A percentile compares a stretch with the other conserved stretches of the same genome.
phyloP scores from a whole-genome alignment of 495 filamentous ascomycete species.

The Aspergillus haitiensis region DNA sequence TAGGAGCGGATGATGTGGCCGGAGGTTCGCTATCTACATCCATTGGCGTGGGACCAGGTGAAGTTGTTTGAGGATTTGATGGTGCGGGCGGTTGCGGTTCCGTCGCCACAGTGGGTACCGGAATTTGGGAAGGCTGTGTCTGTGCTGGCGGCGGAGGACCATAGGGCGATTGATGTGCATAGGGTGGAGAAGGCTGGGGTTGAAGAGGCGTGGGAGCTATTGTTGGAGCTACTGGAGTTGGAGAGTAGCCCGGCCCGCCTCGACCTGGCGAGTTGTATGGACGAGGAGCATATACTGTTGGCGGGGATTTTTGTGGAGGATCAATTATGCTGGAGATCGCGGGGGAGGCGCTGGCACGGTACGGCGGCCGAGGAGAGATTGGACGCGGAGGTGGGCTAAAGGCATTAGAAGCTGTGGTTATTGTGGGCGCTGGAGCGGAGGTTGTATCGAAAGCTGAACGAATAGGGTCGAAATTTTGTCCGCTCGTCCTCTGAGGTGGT shows the following conservation, averaged over 20 bases:
- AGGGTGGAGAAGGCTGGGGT: conserved; percentile 25
- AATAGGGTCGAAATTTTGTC: conserved; percentile 86
- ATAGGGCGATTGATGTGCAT: conserved; percentile 35
- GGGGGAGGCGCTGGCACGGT: conserved; percentile 80
- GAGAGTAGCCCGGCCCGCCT: conserved; percentile 31
- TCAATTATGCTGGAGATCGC: conserved; percentile 90
- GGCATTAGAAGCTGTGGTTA: conserved; percentile 47
- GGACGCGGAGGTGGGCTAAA: conserved; percentile 40
- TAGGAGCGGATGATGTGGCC: conserved; percentile 18
- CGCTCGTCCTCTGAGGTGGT: conserved; percentile 54
- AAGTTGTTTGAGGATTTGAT: conserved; percentile 14
- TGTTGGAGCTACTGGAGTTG: conserved; percentile 31
- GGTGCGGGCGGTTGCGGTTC: conserved; percentile 18
- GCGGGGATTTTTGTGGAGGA: conserved; percentile 54
- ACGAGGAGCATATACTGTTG: conserved; percentile 31
- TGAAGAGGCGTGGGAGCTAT: conserved; percentile 30
- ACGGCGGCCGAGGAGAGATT: conserved; percentile 41
- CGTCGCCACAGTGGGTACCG: conserved; percentile 13
- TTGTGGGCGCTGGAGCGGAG: conserved; percentile 55
- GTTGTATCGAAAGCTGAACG: conserved; percentile 65
- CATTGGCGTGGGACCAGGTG: conserved; percentile 34
- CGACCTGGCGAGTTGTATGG: conserved; percentile 37
- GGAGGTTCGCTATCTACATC: conserved; percentile 41
- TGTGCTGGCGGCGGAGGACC: conserved; percentile 24
- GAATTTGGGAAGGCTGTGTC: conserved; percentile 26